Conservation (phyloP, 1,284 basidiomycete species). For the Schizophyllum commune region DNA sequence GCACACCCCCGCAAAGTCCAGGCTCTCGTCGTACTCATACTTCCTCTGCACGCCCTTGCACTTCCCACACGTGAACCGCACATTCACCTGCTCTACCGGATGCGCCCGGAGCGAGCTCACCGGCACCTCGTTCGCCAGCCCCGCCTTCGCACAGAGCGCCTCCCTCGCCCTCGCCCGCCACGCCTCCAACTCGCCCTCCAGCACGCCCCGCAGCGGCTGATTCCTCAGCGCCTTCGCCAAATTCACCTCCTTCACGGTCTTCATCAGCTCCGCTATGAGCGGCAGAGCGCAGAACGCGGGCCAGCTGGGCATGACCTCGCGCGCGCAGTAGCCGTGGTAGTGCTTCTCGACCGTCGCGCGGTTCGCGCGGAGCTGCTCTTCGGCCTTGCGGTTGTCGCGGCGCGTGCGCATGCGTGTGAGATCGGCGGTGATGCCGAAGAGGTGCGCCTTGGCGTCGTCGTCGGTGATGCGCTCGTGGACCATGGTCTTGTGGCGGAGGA, state of each 20-base stretch:
- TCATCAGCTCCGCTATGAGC: background rate
- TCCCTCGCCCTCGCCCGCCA: constrained; percentile 40
- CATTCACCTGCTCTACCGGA: constrained; percentile 49
- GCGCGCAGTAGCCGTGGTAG: constrained; percentile 6
- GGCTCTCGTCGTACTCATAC: constrained; percentile 30
- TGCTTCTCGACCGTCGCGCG: constrained; percentile 8
- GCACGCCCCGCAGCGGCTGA: constrained; percentile 23
- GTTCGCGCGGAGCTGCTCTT: constrained; percentile 4
- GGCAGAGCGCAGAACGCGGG: constrained; percentile 11
- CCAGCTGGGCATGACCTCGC: background rate
- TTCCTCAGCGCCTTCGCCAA: background rate
- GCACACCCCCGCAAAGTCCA: constrained; percentile 52
- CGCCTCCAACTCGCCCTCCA: constrained; percentile 35
- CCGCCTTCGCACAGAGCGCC: constrained; percentile 38
- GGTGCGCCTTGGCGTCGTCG: background rate
- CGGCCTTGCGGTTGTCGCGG: background rate
- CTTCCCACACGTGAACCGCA: constrained; percentile 46
- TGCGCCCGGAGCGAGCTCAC: constrained; percentile 38
- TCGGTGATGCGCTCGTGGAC: constrained; percentile 6
- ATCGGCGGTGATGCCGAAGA: background rate
- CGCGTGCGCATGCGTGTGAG: constrained; percentile 6
- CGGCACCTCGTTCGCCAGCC: constrained; percentile 37
- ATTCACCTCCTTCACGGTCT: background rate
- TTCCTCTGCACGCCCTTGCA: constrained; percentile 33
- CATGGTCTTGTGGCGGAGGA: background rate